These are phyloP conservation scores for Salvia miltiorrhiza DNA, from an alignment of 257 asterid species.

Conservation along the genomic window DNA sequence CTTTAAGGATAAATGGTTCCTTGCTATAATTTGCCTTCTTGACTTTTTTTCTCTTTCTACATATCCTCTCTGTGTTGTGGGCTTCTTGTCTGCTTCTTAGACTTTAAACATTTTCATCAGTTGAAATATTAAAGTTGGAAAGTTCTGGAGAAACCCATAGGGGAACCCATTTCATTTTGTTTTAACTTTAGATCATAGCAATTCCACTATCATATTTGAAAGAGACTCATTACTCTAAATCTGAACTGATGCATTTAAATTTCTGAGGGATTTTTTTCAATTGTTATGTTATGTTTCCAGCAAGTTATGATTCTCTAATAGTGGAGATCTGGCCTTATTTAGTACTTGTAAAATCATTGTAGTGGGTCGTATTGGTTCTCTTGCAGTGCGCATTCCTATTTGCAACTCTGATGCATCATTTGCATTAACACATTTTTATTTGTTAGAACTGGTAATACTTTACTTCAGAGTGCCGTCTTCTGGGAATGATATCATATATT, in stretches of 20 bases:
- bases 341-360: not conserved
- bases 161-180: not conserved
- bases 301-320: not conserved
- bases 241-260: not conserved
- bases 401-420: too few species aligned
- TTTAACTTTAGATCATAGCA: not conserved
- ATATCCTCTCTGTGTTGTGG: not conserved
- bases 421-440: too few species aligned
- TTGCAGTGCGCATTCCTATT: too few species aligned
- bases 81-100: not conserved
- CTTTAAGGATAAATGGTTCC: not conserved
- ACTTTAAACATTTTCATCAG: not conserved
- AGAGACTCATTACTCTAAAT: not conserved
- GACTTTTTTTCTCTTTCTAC: not conserved
- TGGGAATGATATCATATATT: too few species aligned
- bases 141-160: not conserved
- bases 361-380: too few species aligned
- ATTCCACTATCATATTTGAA: not conserved
- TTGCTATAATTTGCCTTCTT: not conserved
- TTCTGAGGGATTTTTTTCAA: too few species aligned
- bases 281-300: not conserved
- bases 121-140: not conserved
- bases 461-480: too few species aligned
- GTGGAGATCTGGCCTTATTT: not conserved
- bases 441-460: too few species aligned